Evolutionary conservation across 1,284 basidiomycete genomes (phyloP), one percentile per base, ranked within the genome.

Genomic region (Ceratobasidium sp.): DNA sequence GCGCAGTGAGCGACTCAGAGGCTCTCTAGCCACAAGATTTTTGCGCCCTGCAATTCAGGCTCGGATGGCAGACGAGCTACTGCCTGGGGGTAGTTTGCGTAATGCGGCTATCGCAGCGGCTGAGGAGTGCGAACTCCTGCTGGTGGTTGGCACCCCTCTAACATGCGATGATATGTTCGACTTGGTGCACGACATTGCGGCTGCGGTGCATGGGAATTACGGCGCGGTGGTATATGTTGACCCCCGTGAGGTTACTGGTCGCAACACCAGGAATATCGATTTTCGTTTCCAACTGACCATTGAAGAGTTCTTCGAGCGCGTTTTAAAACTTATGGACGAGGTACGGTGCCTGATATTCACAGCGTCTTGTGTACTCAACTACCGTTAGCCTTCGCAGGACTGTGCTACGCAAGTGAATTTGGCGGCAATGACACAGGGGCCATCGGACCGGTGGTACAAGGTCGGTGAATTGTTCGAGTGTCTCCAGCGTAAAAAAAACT

Each of bases 181-280:
- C 23, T 46, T 69, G 51, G 21, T 69, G 1, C 33, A 28, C 23
- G 64, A 54, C 0, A 0, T 69, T 1, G 9, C 23, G 1, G 33
- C 38, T 2, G 21, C 2, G 9, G 18, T 58, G 3, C 51, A 69
- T 16, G 38, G n/a, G 1, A 21, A 16, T 3, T 28, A 7, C 9
- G 64, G 64, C 16, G 64, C 64, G 12, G 64, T 69, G 16, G 33
- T 69, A 12, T 58, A 46, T n/a, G 40, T 69, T 9, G 64, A 58
- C 25, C 38, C 11, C n/a, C 8, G 12, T 11, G 53, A 30, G 46
- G 58, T 58, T 14, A 58, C 2, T 9, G 64, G 64, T 0, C 64
- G 64, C 2, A 58, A 69, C n/a, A 58, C 53, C 21, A 36, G 56
- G 2, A 3, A 11, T 6, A 33, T 69, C 9, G 64, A 69, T 30